These are phyloP conservation scores for Saccharomyces pastorianus DNA, from an alignment of 1,139 yeast genomes.

Conservation along the genomic window DNA sequence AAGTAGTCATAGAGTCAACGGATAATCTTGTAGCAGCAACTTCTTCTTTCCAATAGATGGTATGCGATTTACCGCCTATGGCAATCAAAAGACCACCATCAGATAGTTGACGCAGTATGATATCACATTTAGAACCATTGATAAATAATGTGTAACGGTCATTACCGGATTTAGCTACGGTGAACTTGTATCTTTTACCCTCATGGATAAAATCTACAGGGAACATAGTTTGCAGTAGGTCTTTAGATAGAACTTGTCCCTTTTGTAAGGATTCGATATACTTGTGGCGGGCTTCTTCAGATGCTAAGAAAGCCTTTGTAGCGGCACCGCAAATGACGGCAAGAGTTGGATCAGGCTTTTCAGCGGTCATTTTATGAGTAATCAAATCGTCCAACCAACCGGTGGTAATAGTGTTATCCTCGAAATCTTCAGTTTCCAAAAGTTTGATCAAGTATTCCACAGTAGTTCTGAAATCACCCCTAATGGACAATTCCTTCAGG, in stretches of 20 bases:
- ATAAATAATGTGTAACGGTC: constrained; percentile 83
- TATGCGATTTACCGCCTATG: constrained; percentile 86
- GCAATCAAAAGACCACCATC: constrained; percentile 92
- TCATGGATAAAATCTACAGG: constrained; percentile 94
- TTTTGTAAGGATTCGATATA: constrained; percentile 72
- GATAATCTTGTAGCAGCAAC: constrained; percentile 93
- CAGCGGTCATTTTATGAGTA: constrained; percentile 86
- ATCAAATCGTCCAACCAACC: constrained; percentile 98
- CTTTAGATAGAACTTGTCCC: constrained; percentile 89
- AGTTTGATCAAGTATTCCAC: constrained; percentile 92
- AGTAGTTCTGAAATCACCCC: constrained; percentile 97
- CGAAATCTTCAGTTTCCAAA: constrained; percentile 93
- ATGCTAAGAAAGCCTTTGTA: constrained; percentile 78
- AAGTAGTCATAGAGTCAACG: constrained; percentile 89
- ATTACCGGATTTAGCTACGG: constrained; percentile 84
- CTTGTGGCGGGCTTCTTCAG: constrained; percentile 62
- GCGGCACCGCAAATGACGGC: constrained; percentile 98
- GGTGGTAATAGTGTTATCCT: constrained; percentile 91
- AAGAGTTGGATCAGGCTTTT: constrained; percentile 83
- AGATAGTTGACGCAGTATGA: constrained; percentile 76
- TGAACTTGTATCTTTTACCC: constrained; percentile 85
- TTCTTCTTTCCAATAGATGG: constrained; percentile 96
- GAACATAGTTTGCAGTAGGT: constrained; percentile 72
- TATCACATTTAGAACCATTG: constrained; percentile 85
- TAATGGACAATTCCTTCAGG: constrained; percentile 84